Percentiles rank a stretch among this genome's conserved stretches.
Conservation (phyloP, 1,139 yeast species). For the Sugiyamaella paludigena region DNA sequence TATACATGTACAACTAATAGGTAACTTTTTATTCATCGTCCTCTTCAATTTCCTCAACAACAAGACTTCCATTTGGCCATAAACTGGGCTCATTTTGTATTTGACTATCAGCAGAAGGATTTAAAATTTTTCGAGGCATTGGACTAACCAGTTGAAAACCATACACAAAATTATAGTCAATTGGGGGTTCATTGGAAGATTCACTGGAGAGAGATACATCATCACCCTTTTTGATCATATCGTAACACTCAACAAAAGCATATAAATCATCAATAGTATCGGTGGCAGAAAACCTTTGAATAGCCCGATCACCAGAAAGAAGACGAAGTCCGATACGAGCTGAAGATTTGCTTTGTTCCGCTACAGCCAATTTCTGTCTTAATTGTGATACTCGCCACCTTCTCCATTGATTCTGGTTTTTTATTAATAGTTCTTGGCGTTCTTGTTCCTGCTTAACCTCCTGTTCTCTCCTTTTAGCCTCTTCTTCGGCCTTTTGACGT, state of each 20-base stretch:
- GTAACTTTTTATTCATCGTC: slow-evolving; percentile 39
- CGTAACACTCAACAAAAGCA: slow-evolving; percentile 53
- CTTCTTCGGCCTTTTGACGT: slow-evolving; percentile 26
- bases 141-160: slow-evolving; percentile 52
- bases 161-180: slow-evolving; percentile 44
- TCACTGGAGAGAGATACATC: slow-evolving; percentile 11
- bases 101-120: slow-evolving; percentile 27
- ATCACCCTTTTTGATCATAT: slow-evolving; percentile 21
- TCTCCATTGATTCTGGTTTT: slow-evolving; percentile 26
- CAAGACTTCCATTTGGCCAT: slow-evolving; percentile 60
- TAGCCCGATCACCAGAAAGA: slow-evolving; percentile 59
- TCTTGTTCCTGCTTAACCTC: slow-evolving; percentile 28
- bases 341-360: slow-evolving; percentile 21
- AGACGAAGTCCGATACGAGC: slow-evolving; percentile 50
- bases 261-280: slow-evolving; percentile 61
- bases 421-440: slow-evolving; percentile 10
- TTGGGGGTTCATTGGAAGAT: slow-evolving; percentile 9
- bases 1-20: no score
- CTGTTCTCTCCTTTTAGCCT: slow-evolving; percentile 29
- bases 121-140: slow-evolving; percentile 53
- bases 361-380: slow-evolving; percentile 12
- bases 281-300: slow-evolving; percentile 51
- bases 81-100: slow-evolving; percentile 47
- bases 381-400: slow-evolving; percentile 27
- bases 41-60: slow-evolving; percentile 54